Base-by-base conservation (phyloP, 371 early-diverging fungal species). In the Apophysomyces variabilis region DNA sequence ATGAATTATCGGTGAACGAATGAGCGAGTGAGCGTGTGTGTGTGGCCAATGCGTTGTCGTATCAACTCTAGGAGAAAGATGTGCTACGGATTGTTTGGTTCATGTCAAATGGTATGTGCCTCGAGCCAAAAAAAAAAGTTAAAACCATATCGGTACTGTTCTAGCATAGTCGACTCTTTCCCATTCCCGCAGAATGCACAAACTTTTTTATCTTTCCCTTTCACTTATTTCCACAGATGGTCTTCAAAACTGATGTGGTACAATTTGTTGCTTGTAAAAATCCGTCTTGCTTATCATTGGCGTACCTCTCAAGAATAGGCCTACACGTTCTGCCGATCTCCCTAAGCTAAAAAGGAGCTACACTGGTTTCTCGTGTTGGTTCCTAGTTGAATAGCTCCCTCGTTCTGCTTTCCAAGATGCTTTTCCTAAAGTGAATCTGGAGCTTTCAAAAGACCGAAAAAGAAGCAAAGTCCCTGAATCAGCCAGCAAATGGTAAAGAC, bases 31-130 rank as follows among this genome's bases (percentile, higher is more conserved):
- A 3, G 32, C 1, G 32, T 50, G 21, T 50, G 8, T 26, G n/a
- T 50, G 54, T 50, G 54, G 54, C 54, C 54, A 50, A 50, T 50
- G 54, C 54, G 54, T 50, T 50, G 54, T 50, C 54, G 54, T 50
- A 50, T 50, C 54, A 50, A 50, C 16, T 50, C 54, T 32, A 50
- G 54, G 54, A 50, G 54, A 26, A 21, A 50, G 13, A 5, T 50
- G 32, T 50, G 54, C 54, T 50, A 50, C 54, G 54, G 54, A 50
- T 50, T 50, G 54, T 50, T 41, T 50, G 54, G 21, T 21, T 50
- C 54, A 50, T 26, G 54, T 50, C 54, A 50, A 50, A 50, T 50
- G 54, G 54, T 50, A 50, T 50, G 54, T 50, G 54, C 54, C 54
- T 21, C 54, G 54, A 16, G 21, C 21, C 11, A 47, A 47, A 47